Evolutionary conservation across 1,139 yeast genomes (phyloP).

Genomic region (Geotrichum macrosporum): DNA sequence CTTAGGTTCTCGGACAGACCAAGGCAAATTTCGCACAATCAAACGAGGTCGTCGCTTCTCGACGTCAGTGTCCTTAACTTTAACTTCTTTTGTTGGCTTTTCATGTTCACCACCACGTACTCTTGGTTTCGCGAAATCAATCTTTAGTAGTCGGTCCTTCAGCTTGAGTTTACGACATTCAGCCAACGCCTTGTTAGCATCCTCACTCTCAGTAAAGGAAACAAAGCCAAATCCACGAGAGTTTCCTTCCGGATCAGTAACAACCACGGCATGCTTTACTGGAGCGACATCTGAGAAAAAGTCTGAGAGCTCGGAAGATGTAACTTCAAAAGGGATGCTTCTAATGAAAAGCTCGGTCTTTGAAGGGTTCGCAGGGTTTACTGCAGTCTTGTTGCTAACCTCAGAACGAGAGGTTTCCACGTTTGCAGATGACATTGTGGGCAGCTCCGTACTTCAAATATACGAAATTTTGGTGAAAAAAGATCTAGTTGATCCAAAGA

Average conservation of each 20-base stretch:
- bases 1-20: slow-evolving; percentile 84
- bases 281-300: slow-evolving; percentile 91
- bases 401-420: neutral
- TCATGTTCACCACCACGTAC: slow-evolving; percentile 51
- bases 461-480: neutral
- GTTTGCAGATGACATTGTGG: neutral
- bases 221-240: slow-evolving; percentile 97
- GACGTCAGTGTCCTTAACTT: slow-evolving; percentile 24
- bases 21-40: slow-evolving; percentile 87
- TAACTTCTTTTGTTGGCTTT: slow-evolving; percentile 21
- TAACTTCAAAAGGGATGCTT: slow-evolving; percentile 73
- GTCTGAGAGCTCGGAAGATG: slow-evolving; percentile 73
- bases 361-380: slow-evolving; percentile 6
- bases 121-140: slow-evolving; percentile 90
- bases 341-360: slow-evolving; percentile 63
- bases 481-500: neutral
- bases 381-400: neutral
- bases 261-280: slow-evolving; percentile 91
- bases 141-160: slow-evolving; percentile 60
- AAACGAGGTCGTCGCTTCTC: slow-evolving; percentile 75
- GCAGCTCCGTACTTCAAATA: too few relatives aligned
- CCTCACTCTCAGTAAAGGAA: slow-evolving; percentile 80
- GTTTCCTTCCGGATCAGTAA: slow-evolving; percentile 59
- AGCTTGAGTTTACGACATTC: slow-evolving; percentile 65
- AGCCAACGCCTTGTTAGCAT: slow-evolving; percentile 69